A percentile compares a stretch with the other conserved stretches of the same genome.
phyloP scores from a whole-genome alignment of 1,284 basidiomycete genomes.

The Inonotus hispidus region DNA sequence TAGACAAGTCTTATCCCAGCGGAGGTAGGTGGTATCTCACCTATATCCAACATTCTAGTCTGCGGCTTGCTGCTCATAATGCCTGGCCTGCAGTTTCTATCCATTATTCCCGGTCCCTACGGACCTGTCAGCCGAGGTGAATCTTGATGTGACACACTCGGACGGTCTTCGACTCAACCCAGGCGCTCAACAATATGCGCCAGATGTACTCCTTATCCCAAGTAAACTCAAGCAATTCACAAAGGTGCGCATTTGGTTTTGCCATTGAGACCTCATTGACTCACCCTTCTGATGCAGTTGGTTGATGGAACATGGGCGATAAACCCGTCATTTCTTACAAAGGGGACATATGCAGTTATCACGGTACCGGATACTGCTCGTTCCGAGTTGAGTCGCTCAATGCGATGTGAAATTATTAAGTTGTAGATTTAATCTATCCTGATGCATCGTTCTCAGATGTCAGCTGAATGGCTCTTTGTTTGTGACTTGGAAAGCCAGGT shows the following conservation, averaged over 20 bases:
- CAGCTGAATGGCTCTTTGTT: too few relatives aligned
- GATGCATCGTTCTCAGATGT: not conserved
- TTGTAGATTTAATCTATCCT: not conserved
- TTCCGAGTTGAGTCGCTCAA: not conserved
- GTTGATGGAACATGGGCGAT: slow-evolving; percentile 62
- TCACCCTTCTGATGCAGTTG: slow-evolving; percentile 34
- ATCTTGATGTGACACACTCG: slow-evolving; percentile 80
- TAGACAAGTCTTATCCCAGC: slow-evolving; percentile 80
- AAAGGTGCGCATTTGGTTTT: slow-evolving; percentile 46
- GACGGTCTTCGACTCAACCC: slow-evolving; percentile 43
- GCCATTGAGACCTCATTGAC: not conserved
- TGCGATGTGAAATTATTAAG: slow-evolving; percentile 16
- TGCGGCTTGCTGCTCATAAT: not conserved
- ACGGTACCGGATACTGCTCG: slow-evolving; percentile 12
- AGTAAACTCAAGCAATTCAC: slow-evolving; percentile 83
- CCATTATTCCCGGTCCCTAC: slow-evolving; percentile 87
- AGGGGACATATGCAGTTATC: slow-evolving; percentile 49
- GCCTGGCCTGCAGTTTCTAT: slow-evolving; percentile 66
- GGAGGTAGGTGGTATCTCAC: slow-evolving; percentile 50
- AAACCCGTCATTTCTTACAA: slow-evolving; percentile 68
- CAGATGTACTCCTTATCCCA: slow-evolving; percentile 82
- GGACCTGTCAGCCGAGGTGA: slow-evolving; percentile 71
- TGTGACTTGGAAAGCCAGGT: not conserved
- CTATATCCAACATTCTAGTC: not conserved
- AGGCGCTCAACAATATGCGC: slow-evolving; percentile 43